Evolutionary conservation across 768 basidiomycete species (phyloP).

Genomic region (Russula virescens): DNA sequence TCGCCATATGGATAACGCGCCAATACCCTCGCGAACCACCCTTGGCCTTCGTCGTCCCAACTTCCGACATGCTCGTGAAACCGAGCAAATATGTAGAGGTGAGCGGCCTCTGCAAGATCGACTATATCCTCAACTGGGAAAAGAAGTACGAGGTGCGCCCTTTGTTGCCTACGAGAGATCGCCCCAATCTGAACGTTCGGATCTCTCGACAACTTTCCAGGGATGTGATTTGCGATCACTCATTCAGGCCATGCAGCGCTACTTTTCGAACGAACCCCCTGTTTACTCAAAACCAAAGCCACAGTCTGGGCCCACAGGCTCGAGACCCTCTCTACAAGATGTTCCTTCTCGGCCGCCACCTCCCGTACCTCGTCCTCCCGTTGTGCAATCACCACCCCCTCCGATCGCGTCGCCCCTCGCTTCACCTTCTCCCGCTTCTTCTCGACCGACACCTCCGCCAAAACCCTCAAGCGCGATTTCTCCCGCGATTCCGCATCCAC

Average conservation of each 20-base stretch:
- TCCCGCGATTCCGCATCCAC: conserved; percentile 2
- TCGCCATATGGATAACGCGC: conserved; percentile 80
- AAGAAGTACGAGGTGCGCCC: conserved; percentile 73
- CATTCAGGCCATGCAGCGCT: conserved; percentile 68
- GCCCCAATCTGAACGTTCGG: conserved; percentile 20
- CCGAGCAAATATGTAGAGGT: conserved; percentile 71
- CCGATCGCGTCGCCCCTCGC: conserved; percentile 17
- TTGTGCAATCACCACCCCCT: conserved; percentile 7
- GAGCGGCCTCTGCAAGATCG: conserved; percentile 63
- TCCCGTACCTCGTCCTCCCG: conserved; percentile 19
- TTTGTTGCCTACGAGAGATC: conserved; percentile 5
- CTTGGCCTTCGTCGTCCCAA: conserved; percentile 88
- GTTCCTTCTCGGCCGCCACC: conserved; percentile 25
- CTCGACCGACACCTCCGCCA: conserved; percentile 24
- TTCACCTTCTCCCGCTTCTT: conserved; percentile 19
- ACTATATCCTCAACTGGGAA: conserved; percentile 73
- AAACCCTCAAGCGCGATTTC: conserved; percentile 5
- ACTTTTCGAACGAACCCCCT: conserved; percentile 83
- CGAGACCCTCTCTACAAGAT: conserved; percentile 24
- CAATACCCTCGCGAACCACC: conserved; percentile 83
- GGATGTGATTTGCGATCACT: conserved; percentile 71
- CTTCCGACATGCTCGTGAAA: conserved; percentile 82
- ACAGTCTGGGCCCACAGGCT: conserved; percentile 23
- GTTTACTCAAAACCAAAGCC: conserved; percentile 77
- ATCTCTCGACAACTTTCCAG: conserved; percentile 36